phyloP scores from a whole-genome alignment of 305 asterid species.

The Coffea humblotiana region DNA sequence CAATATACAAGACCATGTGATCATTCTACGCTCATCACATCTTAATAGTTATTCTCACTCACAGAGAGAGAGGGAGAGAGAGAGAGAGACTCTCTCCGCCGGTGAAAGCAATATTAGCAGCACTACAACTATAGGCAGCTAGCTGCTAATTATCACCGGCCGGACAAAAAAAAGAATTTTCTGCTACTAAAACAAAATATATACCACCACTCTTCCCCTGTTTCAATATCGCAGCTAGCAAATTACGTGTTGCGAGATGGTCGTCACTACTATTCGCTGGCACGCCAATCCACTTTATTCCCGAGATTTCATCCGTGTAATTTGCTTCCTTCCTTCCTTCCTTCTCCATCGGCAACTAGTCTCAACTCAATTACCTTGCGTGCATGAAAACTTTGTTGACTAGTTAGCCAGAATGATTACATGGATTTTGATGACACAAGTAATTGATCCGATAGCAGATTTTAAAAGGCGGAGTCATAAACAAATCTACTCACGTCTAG shows the following conservation, averaged over 20 bases:
- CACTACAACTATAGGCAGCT: too few species aligned
- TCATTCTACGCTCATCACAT: conserved; percentile 27
- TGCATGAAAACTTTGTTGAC: conserved; percentile 10
- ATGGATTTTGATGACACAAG: neutral
- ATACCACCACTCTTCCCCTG: neutral
- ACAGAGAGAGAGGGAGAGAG: too few species aligned
- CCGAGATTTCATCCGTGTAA: conserved; percentile 21
- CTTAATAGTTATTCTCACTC: neutral
- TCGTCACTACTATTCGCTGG: neutral
- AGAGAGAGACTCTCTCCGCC: neutral
- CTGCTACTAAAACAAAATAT: neutral
- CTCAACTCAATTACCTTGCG: neutral
- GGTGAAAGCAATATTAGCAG: neutral
- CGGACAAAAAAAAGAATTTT: too few species aligned
- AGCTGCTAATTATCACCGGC: too few species aligned
- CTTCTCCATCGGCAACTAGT: neutral
- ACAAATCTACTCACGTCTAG: neutral
- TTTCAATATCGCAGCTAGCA: neutral
- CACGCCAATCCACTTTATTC: neutral
- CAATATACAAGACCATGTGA: conserved; percentile 34
- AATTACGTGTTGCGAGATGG: too few species aligned
- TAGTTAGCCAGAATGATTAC: neutral
- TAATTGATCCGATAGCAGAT: neutral
- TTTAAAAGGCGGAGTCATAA: neutral
- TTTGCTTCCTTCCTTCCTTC: conserved; percentile 5